phyloP scores from a whole-genome alignment of 2,329 filamentous ascomycete genomes.

The Colletotrichum sp. region DNA sequence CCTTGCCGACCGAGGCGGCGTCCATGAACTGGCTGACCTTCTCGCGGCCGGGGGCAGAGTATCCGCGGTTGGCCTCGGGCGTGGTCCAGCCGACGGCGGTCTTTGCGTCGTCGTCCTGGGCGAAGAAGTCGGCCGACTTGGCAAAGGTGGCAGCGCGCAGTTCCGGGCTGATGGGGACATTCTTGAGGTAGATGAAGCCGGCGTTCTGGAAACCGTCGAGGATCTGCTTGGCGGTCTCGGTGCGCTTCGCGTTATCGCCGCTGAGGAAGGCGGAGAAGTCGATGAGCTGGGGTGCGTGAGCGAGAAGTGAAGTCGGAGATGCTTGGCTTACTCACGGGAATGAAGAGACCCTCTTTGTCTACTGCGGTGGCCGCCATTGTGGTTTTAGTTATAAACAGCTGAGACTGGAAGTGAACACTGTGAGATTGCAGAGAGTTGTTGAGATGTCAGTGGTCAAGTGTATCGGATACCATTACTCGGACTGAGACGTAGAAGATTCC shows the following conservation, averaged over 20 bases:
- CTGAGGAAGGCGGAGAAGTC: constrained; percentile 77
- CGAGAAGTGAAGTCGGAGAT: background rate
- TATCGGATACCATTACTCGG: background rate
- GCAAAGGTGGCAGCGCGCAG: constrained; percentile 67
- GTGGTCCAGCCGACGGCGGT: constrained; percentile 72
- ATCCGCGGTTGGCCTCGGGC: constrained; percentile 75
- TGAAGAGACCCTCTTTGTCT: constrained; percentile 55
- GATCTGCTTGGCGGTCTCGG: constrained; percentile 71
- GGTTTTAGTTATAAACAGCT: background rate
- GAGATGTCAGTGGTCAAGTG: background rate
- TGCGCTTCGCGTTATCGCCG: constrained; percentile 63
- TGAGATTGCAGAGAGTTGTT: background rate
- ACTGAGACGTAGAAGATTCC: background rate
- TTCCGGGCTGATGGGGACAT: constrained; percentile 71
- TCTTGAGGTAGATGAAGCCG: constrained; percentile 88
- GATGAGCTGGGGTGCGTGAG: constrained; percentile 62
- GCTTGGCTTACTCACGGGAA: constrained; percentile 49
- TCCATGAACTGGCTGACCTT: constrained; percentile 68
- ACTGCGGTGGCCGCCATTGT: constrained; percentile 48
- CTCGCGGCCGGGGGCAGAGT: constrained; percentile 71
- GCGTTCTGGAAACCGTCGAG: constrained; percentile 82
- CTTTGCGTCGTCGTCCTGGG: constrained; percentile 65
- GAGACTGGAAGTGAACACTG: background rate
- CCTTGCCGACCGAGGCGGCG: constrained; percentile 57
- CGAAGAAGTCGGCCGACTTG: constrained; percentile 74